Percentiles rank a stretch among this genome's conserved stretches.
phyloP scores from a whole-genome alignment of 352 stramenopile genomes.

The Globisporangium mamillatum region DNA sequence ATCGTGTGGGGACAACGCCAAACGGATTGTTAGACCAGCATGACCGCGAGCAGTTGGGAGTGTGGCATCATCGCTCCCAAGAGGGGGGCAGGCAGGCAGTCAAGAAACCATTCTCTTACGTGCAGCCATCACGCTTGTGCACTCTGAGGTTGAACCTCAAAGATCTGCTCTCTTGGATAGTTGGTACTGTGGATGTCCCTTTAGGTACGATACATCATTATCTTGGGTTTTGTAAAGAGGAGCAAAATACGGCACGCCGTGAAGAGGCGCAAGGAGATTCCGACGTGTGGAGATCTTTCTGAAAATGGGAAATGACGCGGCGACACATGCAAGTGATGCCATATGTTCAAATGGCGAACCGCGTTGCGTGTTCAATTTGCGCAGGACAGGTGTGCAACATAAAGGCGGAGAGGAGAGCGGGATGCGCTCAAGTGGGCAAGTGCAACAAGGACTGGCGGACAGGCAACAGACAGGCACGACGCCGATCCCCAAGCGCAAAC shows the following conservation, averaged over 20 bases:
- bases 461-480: not conserved
- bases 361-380: not conserved
- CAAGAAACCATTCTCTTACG: not conserved
- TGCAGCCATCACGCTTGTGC: not conserved
- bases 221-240: constrained; percentile 4
- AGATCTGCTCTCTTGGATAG: not conserved
- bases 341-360: not conserved
- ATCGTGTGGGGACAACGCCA: constrained; percentile 3
- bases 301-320: constrained; percentile 12
- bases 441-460: too few relatives aligned
- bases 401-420: too few relatives aligned
- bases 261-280: constrained; percentile 13
- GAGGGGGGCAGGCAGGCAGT: too few relatives aligned
- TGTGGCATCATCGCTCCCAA: not conserved
- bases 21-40: not conserved
- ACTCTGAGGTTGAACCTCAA: constrained; percentile 8
- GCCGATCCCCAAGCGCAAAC: not conserved
- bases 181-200: too few relatives aligned
- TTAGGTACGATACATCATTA: not conserved
- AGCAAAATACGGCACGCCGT: constrained; percentile 1
- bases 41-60: not conserved
- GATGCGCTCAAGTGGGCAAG: too few relatives aligned
- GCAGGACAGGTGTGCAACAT: too few relatives aligned
- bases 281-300: constrained; percentile 7
- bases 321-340: not conserved